phyloP scores from a whole-genome alignment of 371 early-diverging fungal species.

The Gilbertella persicaria region DNA sequence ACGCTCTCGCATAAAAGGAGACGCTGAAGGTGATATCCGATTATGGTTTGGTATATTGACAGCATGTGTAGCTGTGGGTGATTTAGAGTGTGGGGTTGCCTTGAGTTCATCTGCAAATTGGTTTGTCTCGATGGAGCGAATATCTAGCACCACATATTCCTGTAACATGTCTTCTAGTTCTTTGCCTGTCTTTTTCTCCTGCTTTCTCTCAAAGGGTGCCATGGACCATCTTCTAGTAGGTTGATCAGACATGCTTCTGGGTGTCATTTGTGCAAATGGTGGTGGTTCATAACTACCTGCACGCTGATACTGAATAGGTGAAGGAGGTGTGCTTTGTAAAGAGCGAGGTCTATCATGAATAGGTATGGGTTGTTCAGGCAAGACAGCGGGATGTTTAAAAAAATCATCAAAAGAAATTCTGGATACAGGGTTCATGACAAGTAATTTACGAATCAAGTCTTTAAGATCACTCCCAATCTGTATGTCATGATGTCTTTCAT shows the following conservation, averaged over 20 bases:
- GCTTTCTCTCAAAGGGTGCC: conserved; percentile 13
- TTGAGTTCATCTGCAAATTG: conserved; percentile 73
- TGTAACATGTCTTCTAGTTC: conserved; percentile 64
- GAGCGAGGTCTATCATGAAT: background rate
- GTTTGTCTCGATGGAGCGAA: conserved; percentile 82
- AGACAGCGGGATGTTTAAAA: conserved; percentile 79
- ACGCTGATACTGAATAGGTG: conserved; percentile 1
- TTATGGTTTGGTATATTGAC: conserved; percentile 30
- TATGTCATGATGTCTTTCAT: conserved; percentile 45
- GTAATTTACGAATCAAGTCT: conserved; percentile 76
- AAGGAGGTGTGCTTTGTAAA: background rate
- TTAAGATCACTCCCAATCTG: conserved; percentile 73
- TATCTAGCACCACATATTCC: conserved; percentile 89
- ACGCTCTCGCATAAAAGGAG: conserved; percentile 45
- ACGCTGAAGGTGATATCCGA: conserved; percentile 33
- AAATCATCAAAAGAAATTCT: conserved; percentile 92
- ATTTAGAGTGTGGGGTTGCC: background rate
- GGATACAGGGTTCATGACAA: conserved; percentile 84
- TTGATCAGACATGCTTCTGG: background rate
- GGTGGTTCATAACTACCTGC: conserved; percentile 32
- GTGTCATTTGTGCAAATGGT: conserved; percentile 34
- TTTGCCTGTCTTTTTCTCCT: background rate
- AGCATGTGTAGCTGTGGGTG: conserved; percentile 12
- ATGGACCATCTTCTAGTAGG: background rate
- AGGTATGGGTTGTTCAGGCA: conserved; percentile 3